Evolutionary conservation across 345 rosid species (phyloP).

Genomic region (Gossypium mustelinum): DNA sequence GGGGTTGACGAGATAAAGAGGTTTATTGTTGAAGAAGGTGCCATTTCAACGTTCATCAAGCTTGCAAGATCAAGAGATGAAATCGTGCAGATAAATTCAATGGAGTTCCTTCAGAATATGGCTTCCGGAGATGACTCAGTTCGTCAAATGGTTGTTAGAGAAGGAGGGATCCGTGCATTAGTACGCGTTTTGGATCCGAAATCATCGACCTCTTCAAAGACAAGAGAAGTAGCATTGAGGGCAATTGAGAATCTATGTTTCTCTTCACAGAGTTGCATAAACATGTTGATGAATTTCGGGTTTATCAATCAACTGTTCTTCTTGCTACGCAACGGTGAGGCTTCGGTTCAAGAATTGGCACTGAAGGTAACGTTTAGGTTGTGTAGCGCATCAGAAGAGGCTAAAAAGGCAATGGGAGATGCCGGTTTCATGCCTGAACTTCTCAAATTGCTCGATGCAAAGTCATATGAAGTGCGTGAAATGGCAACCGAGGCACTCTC

Average conservation of each 20-base stretch:
- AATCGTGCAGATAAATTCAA: constrained; percentile 62
- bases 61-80: constrained; percentile 67
- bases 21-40: constrained; percentile 77
- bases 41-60: constrained; percentile 50
- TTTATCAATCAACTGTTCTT: constrained; percentile 56
- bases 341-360: constrained; percentile 69
- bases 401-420: constrained; percentile 66
- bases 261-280: constrained; percentile 36
- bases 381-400: constrained; percentile 59
- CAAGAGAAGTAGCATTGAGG: constrained; percentile 60
- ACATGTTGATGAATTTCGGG: constrained; percentile 44
- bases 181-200: constrained; percentile 58
- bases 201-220: constrained; percentile 42
- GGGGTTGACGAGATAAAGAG: constrained; percentile 87
- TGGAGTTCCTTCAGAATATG: constrained; percentile 60
- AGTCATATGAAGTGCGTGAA: constrained; percentile 69
- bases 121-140: constrained; percentile 61
- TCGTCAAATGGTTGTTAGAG: constrained; percentile 43
- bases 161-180: constrained; percentile 66
- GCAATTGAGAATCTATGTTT: constrained; percentile 76
- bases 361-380: constrained; percentile 66
- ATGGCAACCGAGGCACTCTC: constrained; percentile 73
- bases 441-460: constrained; percentile 66
- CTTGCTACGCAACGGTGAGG: constrained; percentile 63
- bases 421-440: constrained; percentile 81